These are phyloP conservation scores for Phanerodontia chrysosporium DNA, from an alignment of 768 basidiomycete genomes.

Conservation along the genomic window DNA sequence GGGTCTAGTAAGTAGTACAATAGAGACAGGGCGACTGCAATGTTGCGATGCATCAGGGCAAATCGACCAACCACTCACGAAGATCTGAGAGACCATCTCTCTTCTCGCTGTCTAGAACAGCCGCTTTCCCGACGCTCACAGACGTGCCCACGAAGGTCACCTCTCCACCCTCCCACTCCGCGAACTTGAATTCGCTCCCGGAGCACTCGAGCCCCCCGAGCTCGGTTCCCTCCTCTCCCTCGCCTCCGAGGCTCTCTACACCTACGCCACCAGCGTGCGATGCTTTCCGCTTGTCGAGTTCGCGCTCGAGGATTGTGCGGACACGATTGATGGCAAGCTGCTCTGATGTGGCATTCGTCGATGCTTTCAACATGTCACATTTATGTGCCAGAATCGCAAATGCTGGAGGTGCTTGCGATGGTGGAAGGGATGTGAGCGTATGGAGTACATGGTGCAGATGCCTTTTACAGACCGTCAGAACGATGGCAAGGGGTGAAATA, in stretches of 20 bases:
- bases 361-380: slow-evolving; percentile 58
- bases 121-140: slow-evolving; percentile 30
- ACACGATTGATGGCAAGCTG: slow-evolving; percentile 68
- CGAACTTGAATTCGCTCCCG: slow-evolving; percentile 61
- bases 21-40: neutral
- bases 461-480: slow-evolving; percentile 32
- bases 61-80: slow-evolving; percentile 44
- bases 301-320: slow-evolving; percentile 75
- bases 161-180: slow-evolving; percentile 85
- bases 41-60: neutral
- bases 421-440: slow-evolving; percentile 66
- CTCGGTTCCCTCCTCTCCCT: slow-evolving; percentile 49
- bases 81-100: slow-evolving; percentile 40
- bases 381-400: slow-evolving; percentile 76
- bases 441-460: slow-evolving; percentile 73
- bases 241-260: slow-evolving; percentile 70
- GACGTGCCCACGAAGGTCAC: slow-evolving; percentile 62
- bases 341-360: slow-evolving; percentile 33
- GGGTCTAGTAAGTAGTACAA: neutral
- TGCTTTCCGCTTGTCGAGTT: slow-evolving; percentile 71
- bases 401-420: slow-evolving; percentile 57
- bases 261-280: slow-evolving; percentile 63
- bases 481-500: slow-evolving; percentile 2
- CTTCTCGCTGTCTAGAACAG: slow-evolving; percentile 32
- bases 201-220: slow-evolving; percentile 74